These are phyloP conservation scores for Benincasa hispida DNA, from an alignment of 306 rosid species.

Conservation along the genomic window DNA sequence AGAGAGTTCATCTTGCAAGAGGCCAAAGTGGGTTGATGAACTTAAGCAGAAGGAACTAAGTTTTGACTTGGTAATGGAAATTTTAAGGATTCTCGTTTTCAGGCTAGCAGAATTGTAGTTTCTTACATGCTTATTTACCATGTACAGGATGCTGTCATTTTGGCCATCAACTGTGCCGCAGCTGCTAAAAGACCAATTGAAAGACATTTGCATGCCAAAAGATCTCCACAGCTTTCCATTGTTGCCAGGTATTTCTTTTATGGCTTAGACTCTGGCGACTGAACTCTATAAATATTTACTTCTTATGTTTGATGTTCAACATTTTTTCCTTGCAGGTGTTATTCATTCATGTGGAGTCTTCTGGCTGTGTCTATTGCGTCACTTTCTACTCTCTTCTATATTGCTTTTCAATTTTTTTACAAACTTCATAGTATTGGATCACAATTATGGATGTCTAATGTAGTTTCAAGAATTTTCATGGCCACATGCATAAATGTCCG, in stretches of 20 bases:
- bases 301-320: conserved; percentile 17
- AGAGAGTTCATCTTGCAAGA: conserved; percentile 31
- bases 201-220: conserved; percentile 26
- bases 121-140: conserved; percentile 8
- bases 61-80: conserved; percentile 55
- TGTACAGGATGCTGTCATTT: conserved; percentile 55
- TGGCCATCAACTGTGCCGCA: conserved; percentile 62
- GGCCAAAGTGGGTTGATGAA: conserved; percentile 68
- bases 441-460: conserved; percentile 42
- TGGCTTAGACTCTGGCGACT: neutral
- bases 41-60: conserved; percentile 45
- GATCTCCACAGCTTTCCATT: conserved; percentile 28
- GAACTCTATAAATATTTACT: neutral
- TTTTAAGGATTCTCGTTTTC: conserved; percentile 10
- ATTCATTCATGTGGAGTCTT: conserved; percentile 37
- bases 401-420: conserved; percentile 47
- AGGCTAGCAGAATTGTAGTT: neutral
- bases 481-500: conserved; percentile 45
- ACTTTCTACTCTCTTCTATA: conserved; percentile 44
- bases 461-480: conserved; percentile 34
- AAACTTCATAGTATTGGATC: conserved; percentile 26
- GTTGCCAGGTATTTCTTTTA: conserved; percentile 22
- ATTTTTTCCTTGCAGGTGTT: conserved; percentile 49
- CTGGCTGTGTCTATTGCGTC: conserved; percentile 53
- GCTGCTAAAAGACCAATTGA: conserved; percentile 42